Evolutionary conservation across 1,139 yeast species (phyloP).

Genomic region (Nakaseomyces delphensis): DNA sequence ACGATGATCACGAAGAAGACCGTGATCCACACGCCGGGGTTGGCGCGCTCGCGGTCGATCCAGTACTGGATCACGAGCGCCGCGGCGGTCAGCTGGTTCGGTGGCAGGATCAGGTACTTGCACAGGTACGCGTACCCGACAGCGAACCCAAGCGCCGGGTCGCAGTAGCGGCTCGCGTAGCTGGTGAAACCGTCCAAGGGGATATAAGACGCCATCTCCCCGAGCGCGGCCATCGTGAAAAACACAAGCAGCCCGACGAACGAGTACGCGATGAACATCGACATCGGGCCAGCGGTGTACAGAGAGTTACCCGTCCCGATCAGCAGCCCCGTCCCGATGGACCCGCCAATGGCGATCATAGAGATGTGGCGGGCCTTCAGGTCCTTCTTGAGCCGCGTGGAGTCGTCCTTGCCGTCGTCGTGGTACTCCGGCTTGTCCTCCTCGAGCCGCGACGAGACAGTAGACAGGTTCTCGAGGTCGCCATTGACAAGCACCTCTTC

Average conservation of each 20-base stretch:
- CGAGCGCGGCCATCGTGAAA: slow-evolving; percentile 61
- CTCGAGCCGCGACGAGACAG: slow-evolving; percentile 4
- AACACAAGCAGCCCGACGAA: slow-evolving; percentile 57
- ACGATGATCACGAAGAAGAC: slow-evolving; percentile 40
- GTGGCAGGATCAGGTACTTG: slow-evolving; percentile 57
- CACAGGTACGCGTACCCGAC: slow-evolving; percentile 60
- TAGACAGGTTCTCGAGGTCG: slow-evolving; percentile 4
- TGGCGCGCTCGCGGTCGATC: slow-evolving; percentile 39
- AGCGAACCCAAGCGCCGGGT: slow-evolving; percentile 65
- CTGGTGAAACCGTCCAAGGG: slow-evolving; percentile 70
- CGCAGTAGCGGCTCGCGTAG: slow-evolving; percentile 58
- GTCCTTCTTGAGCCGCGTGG: slow-evolving; percentile 50
- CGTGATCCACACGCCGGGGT: slow-evolving; percentile 48
- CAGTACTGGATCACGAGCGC: slow-evolving; percentile 39
- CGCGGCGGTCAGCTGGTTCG: slow-evolving; percentile 45
- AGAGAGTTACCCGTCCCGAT: slow-evolving; percentile 65
- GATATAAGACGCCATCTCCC: slow-evolving; percentile 67
- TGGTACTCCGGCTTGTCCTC: slow-evolving; percentile 5
- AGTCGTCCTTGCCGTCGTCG: slow-evolving; percentile 34
- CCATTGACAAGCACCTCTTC: slow-evolving; percentile 2
- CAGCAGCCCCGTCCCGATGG: slow-evolving; percentile 57
- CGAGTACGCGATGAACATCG: slow-evolving; percentile 52
- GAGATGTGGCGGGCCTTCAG: slow-evolving; percentile 64
- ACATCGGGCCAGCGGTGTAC: slow-evolving; percentile 59
- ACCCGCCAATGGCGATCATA: slow-evolving; percentile 60